These are phyloP conservation scores for Mycena rebaudengoi DNA, from an alignment of 768 basidiomycete species.

Conservation along the genomic window DNA sequence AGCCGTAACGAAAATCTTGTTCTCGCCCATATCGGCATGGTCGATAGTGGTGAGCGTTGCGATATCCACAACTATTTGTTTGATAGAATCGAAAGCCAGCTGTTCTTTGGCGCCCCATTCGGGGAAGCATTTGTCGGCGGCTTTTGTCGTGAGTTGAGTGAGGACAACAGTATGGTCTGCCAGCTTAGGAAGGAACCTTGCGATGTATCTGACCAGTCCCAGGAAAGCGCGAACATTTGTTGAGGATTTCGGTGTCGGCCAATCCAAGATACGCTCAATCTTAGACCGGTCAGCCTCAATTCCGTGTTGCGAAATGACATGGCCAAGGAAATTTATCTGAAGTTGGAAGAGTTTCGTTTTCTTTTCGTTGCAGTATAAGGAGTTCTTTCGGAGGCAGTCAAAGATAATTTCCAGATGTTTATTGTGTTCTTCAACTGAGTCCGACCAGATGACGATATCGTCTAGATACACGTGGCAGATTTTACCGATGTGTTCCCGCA, in stretches of 20 bases:
- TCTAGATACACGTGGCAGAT: too few species aligned
- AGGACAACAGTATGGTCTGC: constrained; percentile 39
- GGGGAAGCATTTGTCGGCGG: constrained; percentile 34
- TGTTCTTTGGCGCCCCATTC: constrained; percentile 33
- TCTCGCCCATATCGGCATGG: constrained; percentile 36
- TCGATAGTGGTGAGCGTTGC: constrained; percentile 39
- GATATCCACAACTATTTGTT: constrained; percentile 29
- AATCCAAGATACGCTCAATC: constrained; percentile 34
- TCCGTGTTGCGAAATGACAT: constrained; percentile 34
- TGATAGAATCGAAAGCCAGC: constrained; percentile 38
- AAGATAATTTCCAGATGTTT: too few species aligned
- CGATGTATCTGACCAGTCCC: constrained; percentile 40
- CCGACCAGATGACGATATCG: too few species aligned
- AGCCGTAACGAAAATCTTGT: constrained; percentile 40
- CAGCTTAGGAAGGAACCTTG: constrained; percentile 37
- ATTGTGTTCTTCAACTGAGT: too few species aligned
- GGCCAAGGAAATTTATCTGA: constrained; percentile 33
- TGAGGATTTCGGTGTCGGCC: constrained; percentile 38
- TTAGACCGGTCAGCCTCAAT: constrained; percentile 36
- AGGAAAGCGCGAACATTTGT: constrained; percentile 43
- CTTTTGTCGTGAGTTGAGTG: constrained; percentile 36
- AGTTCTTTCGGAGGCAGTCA: too few species aligned
- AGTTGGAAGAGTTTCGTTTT: constrained; percentile 26
- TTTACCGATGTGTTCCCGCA: too few species aligned
- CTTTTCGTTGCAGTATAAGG: constrained; percentile 19